phyloP scores from a whole-genome alignment of 2,329 filamentous ascomycete species.

The Emmonsia crescens region DNA sequence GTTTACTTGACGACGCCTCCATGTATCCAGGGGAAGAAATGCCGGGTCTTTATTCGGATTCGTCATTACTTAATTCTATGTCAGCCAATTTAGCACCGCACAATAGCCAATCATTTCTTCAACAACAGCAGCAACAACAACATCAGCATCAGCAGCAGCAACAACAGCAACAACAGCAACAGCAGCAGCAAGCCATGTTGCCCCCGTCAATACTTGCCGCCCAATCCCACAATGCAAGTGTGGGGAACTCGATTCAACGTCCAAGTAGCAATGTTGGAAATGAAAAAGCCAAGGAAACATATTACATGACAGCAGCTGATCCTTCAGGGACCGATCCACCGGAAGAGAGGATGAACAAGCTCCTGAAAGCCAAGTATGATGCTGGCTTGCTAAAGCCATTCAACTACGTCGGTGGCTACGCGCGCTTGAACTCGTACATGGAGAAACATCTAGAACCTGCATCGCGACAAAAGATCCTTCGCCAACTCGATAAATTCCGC shows the following conservation, averaged over 20 bases:
- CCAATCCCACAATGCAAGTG: conserved; percentile 21
- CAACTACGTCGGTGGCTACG: conserved; percentile 97
- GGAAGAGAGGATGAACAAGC: conserved; percentile 88
- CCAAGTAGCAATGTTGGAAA: conserved; percentile 51
- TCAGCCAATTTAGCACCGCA: conserved; percentile 7
- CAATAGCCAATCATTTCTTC: conserved; percentile 21
- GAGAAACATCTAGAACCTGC: conserved; percentile 72
- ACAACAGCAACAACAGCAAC: conserved; percentile 24
- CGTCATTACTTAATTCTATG: conserved; percentile 40
- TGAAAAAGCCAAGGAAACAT: conserved; percentile 65
- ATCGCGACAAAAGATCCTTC: conserved; percentile 81
- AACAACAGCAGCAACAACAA: conserved; percentile 28
- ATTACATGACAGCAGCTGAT: conserved; percentile 94
- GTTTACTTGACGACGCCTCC: conserved; percentile 72
- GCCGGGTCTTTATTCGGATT: conserved; percentile 51
- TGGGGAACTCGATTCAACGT: conserved; percentile 47
- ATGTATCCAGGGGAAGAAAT: conserved; percentile 57
- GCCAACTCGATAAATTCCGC: conserved; percentile 83
- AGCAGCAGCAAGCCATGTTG: conserved; percentile 22
- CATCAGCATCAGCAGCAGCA: conserved; percentile 22
- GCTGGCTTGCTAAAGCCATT: conserved; percentile 91
- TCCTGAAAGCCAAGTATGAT: conserved; percentile 91
- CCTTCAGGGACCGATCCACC: conserved; percentile 77
- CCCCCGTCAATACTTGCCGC: conserved; percentile 15
- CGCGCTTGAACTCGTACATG: conserved; percentile 80